Conservation (phyloP, 2,329 filamentous ascomycete genomes). For the Neopestalotiopsis sp. region DNA sequence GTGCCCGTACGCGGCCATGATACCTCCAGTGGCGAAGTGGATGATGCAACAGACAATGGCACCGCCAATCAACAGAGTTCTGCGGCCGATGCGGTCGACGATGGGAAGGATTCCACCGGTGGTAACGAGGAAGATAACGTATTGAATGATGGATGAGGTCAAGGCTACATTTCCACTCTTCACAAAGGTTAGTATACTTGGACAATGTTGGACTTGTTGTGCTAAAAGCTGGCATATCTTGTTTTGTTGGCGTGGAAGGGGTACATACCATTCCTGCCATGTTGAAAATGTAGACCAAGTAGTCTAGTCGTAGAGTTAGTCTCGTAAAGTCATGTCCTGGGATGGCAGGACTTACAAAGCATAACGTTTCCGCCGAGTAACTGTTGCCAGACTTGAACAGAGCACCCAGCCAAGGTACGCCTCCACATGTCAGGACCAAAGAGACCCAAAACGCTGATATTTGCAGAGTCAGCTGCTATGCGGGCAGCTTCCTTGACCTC, state of each 20-base stretch:
- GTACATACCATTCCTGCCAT: conserved; percentile 57
- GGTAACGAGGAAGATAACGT: conserved; percentile 60
- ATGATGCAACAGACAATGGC: conserved; percentile 50
- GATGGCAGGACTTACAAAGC: conserved; percentile 31
- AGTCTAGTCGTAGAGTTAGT: conserved; percentile 43
- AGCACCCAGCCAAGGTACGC: conserved; percentile 56
- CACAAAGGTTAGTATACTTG: background rate
- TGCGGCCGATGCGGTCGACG: conserved; percentile 55
- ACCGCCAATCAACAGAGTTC: conserved; percentile 51
- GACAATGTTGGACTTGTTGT: background rate
- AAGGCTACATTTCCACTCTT: conserved; percentile 39
- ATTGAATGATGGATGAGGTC: conserved; percentile 59
- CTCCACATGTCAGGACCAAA: conserved; percentile 55
- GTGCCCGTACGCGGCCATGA: conserved; percentile 56
- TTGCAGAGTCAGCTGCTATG: conserved; percentile 42
- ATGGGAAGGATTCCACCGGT: conserved; percentile 55
- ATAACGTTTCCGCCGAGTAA: conserved; percentile 63
- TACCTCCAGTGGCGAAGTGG: conserved; percentile 53
- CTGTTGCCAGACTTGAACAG: conserved; percentile 63
- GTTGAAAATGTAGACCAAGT: conserved; percentile 66
- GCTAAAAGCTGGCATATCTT: background rate
- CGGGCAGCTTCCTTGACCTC: conserved; percentile 40
- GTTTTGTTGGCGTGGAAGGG: background rate
- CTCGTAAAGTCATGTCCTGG: background rate
- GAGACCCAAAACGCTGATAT: conserved; percentile 47